Percentiles rank a stretch among this genome's conserved stretches.
Conservation (phyloP, 1,139 yeast genomes). For the Candida dubliniensis region DNA sequence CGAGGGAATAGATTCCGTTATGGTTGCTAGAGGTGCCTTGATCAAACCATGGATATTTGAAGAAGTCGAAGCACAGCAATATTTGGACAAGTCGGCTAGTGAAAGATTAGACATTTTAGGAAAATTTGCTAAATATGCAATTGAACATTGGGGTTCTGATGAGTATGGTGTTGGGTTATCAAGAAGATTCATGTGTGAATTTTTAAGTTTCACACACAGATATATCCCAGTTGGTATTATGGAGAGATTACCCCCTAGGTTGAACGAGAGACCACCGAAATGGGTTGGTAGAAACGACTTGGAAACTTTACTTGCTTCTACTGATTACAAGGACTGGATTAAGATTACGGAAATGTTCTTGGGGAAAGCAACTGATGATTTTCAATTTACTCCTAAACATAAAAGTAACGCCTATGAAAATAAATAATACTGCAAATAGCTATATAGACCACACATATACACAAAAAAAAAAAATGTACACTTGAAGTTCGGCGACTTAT, state of each 20-base stretch:
- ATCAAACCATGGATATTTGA: conserved; percentile 99
- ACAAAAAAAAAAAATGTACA: not conserved
- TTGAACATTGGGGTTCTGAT: conserved; percentile 98
- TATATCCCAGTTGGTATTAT: conserved; percentile 92
- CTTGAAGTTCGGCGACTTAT: not conserved
- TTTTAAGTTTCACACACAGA: conserved; percentile 88
- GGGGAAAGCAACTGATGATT: conserved; percentile 76
- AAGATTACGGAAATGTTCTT: conserved; percentile 94
- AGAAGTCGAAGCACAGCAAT: conserved; percentile 86
- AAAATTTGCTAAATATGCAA: conserved; percentile 72
- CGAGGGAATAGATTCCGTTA: conserved; percentile 82
- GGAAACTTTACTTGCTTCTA: conserved; percentile 84
- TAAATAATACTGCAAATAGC: conserved; percentile 1
- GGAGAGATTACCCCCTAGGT: conserved; percentile 82
- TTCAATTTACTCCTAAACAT: conserved; percentile 88
- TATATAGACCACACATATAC: not conserved
- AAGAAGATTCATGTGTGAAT: conserved; percentile 91
- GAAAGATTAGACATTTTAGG: conserved; percentile 79
- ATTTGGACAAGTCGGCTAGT: conserved; percentile 84
- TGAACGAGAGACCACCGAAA: conserved; percentile 90
- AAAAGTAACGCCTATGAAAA: conserved; percentile 77
- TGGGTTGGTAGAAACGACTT: conserved; percentile 95
- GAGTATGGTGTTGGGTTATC: conserved; percentile 89
- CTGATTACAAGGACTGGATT: conserved; percentile 92
- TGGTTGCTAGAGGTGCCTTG: conserved; percentile 97